These are phyloP conservation scores for Gaeumannomyces tritici DNA, from an alignment of 2,329 filamentous ascomycete genomes.

Conservation along the genomic window DNA sequence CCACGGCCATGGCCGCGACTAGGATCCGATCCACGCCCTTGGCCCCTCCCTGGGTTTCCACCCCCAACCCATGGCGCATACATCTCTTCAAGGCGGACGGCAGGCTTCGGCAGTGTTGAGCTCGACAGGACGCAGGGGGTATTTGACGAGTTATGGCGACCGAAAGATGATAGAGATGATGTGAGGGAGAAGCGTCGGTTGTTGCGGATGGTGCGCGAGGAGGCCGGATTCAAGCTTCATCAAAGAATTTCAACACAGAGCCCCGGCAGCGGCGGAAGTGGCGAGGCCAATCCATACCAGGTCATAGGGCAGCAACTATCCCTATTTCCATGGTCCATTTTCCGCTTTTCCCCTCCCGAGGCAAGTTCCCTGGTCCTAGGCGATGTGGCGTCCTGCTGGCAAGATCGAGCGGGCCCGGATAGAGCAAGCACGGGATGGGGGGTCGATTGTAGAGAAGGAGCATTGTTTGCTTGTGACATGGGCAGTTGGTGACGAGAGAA, in stretches of 20 bases:
- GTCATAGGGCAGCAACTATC: neutral
- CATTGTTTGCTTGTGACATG: neutral
- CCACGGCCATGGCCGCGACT: too few relatives aligned
- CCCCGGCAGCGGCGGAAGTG: neutral
- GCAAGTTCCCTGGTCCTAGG: too few relatives aligned
- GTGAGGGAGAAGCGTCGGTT: neutral
- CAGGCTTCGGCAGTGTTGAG: neutral
- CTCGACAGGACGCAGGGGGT: neutral
- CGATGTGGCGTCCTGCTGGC: too few relatives aligned
- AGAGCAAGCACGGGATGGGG: neutral
- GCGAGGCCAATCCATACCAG: neutral
- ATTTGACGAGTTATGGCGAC: neutral
- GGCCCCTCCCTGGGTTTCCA: neutral
- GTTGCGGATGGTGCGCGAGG: neutral
- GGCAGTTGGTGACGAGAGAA: slow-evolving; percentile 8
- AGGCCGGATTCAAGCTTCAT: neutral
- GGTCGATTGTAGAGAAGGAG: too few relatives aligned
- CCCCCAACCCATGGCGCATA: neutral
- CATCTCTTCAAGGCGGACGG: neutral
- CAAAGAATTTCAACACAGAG: neutral
- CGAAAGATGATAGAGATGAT: neutral
- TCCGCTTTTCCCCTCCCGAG: neutral
- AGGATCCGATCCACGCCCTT: neutral
- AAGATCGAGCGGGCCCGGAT: neutral
- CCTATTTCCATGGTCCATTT: neutral